Evolutionary conservation across 2,329 filamentous ascomycete genomes (phyloP).

Genomic region (Microdochium trichocladiopsis): DNA sequence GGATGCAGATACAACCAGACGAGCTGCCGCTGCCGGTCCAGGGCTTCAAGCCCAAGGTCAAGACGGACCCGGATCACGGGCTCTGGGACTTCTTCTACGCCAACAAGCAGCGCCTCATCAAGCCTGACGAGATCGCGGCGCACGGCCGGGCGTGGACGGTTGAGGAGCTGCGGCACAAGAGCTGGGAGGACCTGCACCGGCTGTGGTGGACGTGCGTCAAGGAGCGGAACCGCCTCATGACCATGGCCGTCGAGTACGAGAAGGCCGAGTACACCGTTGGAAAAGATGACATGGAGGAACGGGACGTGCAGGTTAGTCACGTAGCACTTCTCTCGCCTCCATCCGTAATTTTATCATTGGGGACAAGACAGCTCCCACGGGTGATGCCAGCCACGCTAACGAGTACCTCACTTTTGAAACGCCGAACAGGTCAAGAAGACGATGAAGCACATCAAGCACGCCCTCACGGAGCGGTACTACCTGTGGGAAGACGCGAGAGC

Average conservation of each 20-base stretch:
- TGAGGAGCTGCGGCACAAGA: conserved; percentile 80
- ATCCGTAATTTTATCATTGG: too few species aligned
- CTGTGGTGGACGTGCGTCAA: conserved; percentile 94
- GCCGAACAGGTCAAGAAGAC: conserved; percentile 68
- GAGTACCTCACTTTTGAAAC: neutral
- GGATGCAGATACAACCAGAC: conserved; percentile 66
- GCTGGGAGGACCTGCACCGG: conserved; percentile 86
- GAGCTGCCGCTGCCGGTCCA: conserved; percentile 66
- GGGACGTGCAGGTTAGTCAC: conserved; percentile 60
- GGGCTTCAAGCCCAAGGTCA: conserved; percentile 49
- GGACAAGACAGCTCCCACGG: too few species aligned
- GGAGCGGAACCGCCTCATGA: conserved; percentile 85
- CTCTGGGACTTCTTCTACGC: conserved; percentile 88
- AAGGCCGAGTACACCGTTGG: conserved; percentile 72
- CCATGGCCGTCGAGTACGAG: conserved; percentile 42
- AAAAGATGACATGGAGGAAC: conserved; percentile 53
- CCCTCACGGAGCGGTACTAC: conserved; percentile 82
- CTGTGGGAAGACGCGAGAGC: conserved; percentile 72
- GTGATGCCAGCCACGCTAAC: conserved; percentile 5
- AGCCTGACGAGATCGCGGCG: conserved; percentile 61
- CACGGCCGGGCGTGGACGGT: conserved; percentile 81
- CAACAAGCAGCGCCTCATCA: conserved; percentile 59
- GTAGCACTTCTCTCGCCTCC: too few species aligned
- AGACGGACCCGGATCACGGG: conserved; percentile 69
- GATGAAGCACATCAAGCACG: conserved; percentile 76